A percentile compares a stretch with the other conserved stretches of the same genome.
These are phyloP conservation scores for Chlamydomonas reinhardtii DNA, from an alignment of 163 green algal species.

Conservation along the genomic window DNA sequence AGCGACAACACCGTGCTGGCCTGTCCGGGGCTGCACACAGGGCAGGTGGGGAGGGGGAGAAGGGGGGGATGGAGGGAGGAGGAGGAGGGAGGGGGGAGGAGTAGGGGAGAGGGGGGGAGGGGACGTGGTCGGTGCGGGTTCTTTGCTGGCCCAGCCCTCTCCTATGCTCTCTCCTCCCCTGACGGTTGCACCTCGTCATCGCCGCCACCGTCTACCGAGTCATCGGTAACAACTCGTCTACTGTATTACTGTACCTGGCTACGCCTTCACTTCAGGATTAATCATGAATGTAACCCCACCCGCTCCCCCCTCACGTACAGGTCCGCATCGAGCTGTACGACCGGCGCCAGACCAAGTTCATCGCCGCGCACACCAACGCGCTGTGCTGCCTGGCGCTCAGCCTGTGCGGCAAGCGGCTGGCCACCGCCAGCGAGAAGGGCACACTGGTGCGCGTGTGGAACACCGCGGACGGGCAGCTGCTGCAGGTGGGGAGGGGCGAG, in stretches of 20 bases:
- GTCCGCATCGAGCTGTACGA: constrained; percentile 96
- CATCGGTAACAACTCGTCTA: too few species aligned
- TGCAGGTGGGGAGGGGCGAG: constrained; percentile 73
- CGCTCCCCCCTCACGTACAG: constrained; percentile 54
- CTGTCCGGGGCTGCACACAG: constrained; percentile 92
- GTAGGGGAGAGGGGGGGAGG: background rate
- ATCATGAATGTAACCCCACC: too few species aligned
- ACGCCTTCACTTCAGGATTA: too few species aligned
- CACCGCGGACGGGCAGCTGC: constrained; percentile 83
- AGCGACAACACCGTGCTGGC: constrained; percentile 91
- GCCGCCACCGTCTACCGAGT: too few species aligned
- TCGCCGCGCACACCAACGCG: constrained; percentile 88
- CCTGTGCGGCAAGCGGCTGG: constrained; percentile 90
- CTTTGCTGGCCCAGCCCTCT: too few species aligned
- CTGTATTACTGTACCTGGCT: too few species aligned
- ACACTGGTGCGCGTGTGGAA: constrained; percentile 94
- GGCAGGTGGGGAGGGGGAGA: constrained; percentile 76
- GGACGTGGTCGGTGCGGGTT: too few species aligned
- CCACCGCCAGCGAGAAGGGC: constrained; percentile 92
- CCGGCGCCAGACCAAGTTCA: constrained; percentile 90
- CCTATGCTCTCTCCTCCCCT: too few species aligned
- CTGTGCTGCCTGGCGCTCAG: constrained; percentile 88
- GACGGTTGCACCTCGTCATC: too few species aligned
- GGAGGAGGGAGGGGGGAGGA: background rate
- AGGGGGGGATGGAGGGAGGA: background rate